phyloP scores from a whole-genome alignment of 2,329 filamentous ascomycete genomes.

The Knoxdaviesia capensis region DNA sequence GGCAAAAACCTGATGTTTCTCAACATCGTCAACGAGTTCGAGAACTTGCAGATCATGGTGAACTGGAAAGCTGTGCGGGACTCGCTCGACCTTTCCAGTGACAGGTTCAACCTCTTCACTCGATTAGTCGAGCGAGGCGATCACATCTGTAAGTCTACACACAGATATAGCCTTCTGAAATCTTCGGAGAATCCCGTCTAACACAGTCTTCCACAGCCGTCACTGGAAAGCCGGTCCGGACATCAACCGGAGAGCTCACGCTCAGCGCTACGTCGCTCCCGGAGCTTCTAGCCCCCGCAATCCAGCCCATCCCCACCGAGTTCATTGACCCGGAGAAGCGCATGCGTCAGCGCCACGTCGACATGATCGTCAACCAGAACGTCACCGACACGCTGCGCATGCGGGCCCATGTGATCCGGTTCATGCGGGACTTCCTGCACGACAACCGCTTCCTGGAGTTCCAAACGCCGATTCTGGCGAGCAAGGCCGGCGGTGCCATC shows the following conservation, averaged over 20 bases:
- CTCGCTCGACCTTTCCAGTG: conserved; percentile 13
- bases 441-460: conserved; percentile 64
- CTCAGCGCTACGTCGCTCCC: conserved; percentile 50
- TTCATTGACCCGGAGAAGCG: conserved; percentile 52
- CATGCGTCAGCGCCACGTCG: conserved; percentile 62
- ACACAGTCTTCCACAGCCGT: conserved; percentile 30
- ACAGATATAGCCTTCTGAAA: conserved; percentile 4
- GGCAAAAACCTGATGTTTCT: conserved; percentile 72
- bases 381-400: conserved; percentile 51
- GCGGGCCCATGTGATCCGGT: conserved; percentile 53
- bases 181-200: not conserved
- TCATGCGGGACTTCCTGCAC: conserved; percentile 55
- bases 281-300: conserved; percentile 51
- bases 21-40: conserved; percentile 54
- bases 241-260: conserved; percentile 55
- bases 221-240: conserved; percentile 49
- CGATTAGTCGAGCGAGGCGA: conserved; percentile 61
- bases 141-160: conserved; percentile 45
- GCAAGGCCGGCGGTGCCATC: conserved; percentile 66
- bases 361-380: conserved; percentile 58
- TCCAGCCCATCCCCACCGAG: conserved; percentile 58
- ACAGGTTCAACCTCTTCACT: conserved; percentile 37
- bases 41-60: conserved; percentile 57
- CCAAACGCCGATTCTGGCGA: conserved; percentile 71
- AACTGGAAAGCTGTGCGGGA: conserved; percentile 30